Conservation (phyloP, 2,329 filamentous ascomycete species). For the Coniochaeta pulveracea region DNA sequence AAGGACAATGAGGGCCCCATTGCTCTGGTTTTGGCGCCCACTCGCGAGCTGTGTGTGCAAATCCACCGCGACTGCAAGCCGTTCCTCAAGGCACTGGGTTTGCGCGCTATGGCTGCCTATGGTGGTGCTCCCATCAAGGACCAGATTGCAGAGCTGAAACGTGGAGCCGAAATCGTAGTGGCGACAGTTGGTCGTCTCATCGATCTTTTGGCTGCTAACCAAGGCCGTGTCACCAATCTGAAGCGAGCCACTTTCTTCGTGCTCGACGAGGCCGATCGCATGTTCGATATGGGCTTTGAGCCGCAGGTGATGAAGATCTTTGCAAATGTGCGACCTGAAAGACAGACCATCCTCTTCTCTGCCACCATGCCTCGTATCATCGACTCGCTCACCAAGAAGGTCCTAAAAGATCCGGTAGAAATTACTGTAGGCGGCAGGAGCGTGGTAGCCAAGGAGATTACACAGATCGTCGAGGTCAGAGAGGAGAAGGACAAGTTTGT, state of each 20-base stretch:
- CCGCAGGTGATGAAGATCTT: conserved; percentile 97
- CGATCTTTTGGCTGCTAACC: conserved; percentile 85
- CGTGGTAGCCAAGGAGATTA: conserved; percentile 85
- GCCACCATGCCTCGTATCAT: conserved; percentile 94
- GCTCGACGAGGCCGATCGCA: conserved; percentile 92
- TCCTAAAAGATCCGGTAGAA: conserved; percentile 73
- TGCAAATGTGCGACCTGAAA: conserved; percentile 79
- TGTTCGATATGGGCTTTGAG: conserved; percentile 99
- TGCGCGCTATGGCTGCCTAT: conserved; percentile 86
- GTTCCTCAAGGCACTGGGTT: conserved; percentile 75
- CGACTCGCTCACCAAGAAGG: conserved; percentile 81
- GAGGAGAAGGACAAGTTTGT: conserved; percentile 75
- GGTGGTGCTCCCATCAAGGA: conserved; percentile 94
- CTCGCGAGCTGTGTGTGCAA: conserved; percentile 84
- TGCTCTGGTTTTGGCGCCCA: conserved; percentile 83
- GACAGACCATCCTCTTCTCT: conserved; percentile 91
- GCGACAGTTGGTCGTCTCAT: conserved; percentile 94
- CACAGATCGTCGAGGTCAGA: conserved; percentile 81
- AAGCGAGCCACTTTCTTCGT: conserved; percentile 86
- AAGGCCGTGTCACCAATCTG: conserved; percentile 87
- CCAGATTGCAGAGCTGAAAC: conserved; percentile 92
- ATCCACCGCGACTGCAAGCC: conserved; percentile 93
- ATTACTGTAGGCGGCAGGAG: conserved; percentile 84
- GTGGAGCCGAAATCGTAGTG: conserved; percentile 88
- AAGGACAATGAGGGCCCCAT: conserved; percentile 81